Evolutionary conservation across 306 rosid genomes (phyloP).

Genomic region (Sechiopsis laciniata): DNA sequence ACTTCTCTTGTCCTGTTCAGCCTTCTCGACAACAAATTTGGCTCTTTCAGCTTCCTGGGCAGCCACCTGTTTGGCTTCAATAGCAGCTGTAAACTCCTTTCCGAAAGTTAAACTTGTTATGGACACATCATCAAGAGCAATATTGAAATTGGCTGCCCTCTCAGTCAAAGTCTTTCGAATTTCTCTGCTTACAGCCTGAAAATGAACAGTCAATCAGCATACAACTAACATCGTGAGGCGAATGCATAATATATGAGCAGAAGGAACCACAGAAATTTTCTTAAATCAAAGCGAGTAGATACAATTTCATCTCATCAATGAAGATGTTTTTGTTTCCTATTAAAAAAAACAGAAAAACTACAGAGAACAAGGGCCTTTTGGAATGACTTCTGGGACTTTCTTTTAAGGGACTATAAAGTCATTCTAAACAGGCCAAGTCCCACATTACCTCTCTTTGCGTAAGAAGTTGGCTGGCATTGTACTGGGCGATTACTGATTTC

Average conservation of each 20-base stretch:
- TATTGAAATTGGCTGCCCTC: conserved; percentile 70
- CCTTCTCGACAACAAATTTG: conserved; percentile 76
- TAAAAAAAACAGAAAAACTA: background rate
- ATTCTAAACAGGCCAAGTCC: background rate
- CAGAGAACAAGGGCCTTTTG: background rate
- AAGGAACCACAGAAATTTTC: background rate
- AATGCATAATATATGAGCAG: background rate
- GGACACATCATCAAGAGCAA: conserved; percentile 88
- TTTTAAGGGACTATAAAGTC: too few species aligned
- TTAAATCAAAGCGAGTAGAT: background rate
- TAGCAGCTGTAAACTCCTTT: conserved; percentile 72
- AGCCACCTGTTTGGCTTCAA: conserved; percentile 94
- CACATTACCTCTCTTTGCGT: conserved; percentile 78
- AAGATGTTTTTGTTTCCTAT: too few species aligned
- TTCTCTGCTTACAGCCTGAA: conserved; percentile 75
- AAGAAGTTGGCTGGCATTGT: conserved; percentile 83
- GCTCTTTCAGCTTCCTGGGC: conserved; percentile 96
- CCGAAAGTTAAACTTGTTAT: conserved; percentile 69
- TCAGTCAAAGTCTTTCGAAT: conserved; percentile 63
- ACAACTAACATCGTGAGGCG: background rate
- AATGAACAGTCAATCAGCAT: conserved; percentile 16
- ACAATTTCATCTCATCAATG: too few species aligned
- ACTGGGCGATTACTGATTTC: conserved; percentile 79
- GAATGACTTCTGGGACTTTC: background rate
- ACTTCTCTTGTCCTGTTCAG: conserved; percentile 83